phyloP scores from a whole-genome alignment of 495 filamentous ascomycete species.

The Evernia prunastri region DNA sequence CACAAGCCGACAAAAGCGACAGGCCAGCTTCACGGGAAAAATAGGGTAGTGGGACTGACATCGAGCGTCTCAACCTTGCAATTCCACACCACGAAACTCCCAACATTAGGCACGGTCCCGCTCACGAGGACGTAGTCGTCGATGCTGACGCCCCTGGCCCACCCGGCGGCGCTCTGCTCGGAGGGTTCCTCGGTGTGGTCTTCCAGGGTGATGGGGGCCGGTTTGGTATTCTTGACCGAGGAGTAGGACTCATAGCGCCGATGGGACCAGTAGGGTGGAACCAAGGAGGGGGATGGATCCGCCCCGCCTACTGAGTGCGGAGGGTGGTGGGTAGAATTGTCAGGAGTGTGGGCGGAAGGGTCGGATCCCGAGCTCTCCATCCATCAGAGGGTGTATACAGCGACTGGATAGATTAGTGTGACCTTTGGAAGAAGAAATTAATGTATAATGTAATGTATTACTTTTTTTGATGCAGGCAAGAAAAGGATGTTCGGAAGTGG shows the following conservation, averaged over 20 bases:
- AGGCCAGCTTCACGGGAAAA: constrained; percentile 5
- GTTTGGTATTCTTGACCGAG: constrained; percentile 34
- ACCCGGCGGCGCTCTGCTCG: constrained; percentile 55
- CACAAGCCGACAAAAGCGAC: constrained; percentile 11
- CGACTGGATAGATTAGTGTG: too few relatives aligned
- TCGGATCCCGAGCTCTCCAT: constrained; percentile 5
- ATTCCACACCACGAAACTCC: constrained; percentile 71
- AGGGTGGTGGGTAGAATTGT: not conserved
- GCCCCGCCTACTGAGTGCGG: not conserved
- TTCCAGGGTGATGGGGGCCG: constrained; percentile 56
- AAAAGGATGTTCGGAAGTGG: not conserved
- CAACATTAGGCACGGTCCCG: constrained; percentile 54
- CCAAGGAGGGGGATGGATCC: constrained; percentile 7
- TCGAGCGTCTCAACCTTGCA: constrained; percentile 63
- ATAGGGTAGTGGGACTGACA: constrained; percentile 39
- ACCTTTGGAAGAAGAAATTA: not conserved
- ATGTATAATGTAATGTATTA: not conserved
- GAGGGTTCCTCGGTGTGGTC: constrained; percentile 63
- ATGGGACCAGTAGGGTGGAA: constrained; percentile 48
- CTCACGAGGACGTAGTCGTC: constrained; percentile 61
- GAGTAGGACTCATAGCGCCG: constrained; percentile 42
- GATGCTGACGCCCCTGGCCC: constrained; percentile 60
- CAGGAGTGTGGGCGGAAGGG: not conserved
- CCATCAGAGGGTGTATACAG: not conserved
- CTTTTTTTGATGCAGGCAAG: not conserved